Evolutionary conservation across 768 basidiomycete genomes (phyloP), one percentile per base, ranked within the genome.

Genomic region (Basidioascus undulatus): DNA sequence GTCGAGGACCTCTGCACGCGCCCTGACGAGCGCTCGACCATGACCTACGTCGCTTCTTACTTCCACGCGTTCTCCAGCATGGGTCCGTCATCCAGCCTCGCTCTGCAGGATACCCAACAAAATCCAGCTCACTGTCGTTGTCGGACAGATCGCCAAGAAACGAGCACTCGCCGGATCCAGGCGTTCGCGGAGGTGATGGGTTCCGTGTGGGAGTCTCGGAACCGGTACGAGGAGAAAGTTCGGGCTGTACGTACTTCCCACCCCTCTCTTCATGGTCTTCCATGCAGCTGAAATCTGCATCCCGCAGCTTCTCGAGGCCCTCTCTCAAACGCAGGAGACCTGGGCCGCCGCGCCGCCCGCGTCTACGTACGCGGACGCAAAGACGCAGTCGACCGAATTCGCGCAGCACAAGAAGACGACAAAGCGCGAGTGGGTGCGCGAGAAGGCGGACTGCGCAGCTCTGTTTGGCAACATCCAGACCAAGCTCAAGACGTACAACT

Each of bases 21-120:
- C 35, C 89, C 89, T 0, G 92, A 98, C 56, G 92, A 98, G 59
- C 74, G 84, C 28, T 83, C 79, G 57, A 81, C 94, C 10, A 94
- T 94, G 83, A 94, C 86, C 5, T 96, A 94, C 49, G 77, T 98
- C 35, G 92, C 92, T 26, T 81, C 81, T 51, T 96, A 69, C 60
- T 98, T 98, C 66, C 92, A 96, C 55, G 87, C 89, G 0, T 98
- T 98, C 57, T 89, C 86, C 0, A 75, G 81, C 0, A 87, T 92
- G 76, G 83, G 87, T 87, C 48, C 38, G 70, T 38, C 38, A 9
- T 24, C 0, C n/a, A 46, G n/a, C n/a, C n/a, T n/a, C n/a, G n/a
- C n/a, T n/a, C n/a, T n/a, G n/a, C n/a, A n/a, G n/a, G n/a, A n/a
- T n/a, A n/a, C n/a, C n/a, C n/a, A n/a, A 13, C 20, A 26, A 12